Conservation (phyloP, 768 basidiomycete species). For the Termitomyces sp. region DNA sequence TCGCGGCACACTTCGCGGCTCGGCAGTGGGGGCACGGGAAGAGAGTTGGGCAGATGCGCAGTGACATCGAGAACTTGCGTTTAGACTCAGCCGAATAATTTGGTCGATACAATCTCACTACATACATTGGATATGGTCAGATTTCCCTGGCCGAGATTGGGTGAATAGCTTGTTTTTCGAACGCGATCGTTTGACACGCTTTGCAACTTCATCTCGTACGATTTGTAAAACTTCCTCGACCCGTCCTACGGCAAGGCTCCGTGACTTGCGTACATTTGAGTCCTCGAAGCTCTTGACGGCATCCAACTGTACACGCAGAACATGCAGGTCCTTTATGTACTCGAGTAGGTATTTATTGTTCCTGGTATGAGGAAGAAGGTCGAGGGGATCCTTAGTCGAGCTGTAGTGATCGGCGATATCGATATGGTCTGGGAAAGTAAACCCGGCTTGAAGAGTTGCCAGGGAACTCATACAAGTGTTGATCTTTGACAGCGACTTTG, state of each 20-base stretch:
- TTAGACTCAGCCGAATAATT: neutral
- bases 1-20: neutral
- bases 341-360: neutral
- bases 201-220: neutral
- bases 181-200: neutral
- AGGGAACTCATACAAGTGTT: neutral
- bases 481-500: neutral
- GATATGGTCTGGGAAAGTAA: slow-evolving; percentile 2
- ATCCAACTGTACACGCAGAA: neutral
- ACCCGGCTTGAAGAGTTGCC: neutral
- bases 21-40: slow-evolving; percentile 3
- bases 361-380: slow-evolving; percentile 1
- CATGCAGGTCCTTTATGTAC: neutral
- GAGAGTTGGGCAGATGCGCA: neutral
- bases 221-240: neutral
- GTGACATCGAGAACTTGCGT: neutral
- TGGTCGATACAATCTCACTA: neutral
- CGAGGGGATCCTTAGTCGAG: neutral
- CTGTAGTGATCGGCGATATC: neutral
- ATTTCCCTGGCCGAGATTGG: neutral
- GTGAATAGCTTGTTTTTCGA: neutral
- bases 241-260: neutral
- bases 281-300: neutral
- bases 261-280: neutral
- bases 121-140: neutral